These are phyloP conservation scores for Talaromyces rugulosus DNA, from an alignment of 2,329 filamentous ascomycete genomes.

Conservation along the genomic window DNA sequence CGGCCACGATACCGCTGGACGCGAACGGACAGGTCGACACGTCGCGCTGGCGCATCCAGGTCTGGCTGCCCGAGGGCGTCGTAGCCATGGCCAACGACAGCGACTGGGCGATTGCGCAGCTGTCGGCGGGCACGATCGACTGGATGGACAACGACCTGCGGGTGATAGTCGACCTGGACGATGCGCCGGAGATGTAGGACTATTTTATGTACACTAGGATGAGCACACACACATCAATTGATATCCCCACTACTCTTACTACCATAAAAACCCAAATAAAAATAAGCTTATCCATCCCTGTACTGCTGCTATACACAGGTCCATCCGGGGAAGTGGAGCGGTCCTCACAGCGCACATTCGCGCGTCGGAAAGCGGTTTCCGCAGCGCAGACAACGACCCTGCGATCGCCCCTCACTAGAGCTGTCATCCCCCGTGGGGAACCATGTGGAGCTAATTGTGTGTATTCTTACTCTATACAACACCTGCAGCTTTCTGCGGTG, in stretches of 20 bases:
- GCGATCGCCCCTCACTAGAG: not conserved
- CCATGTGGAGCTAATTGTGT: not conserved
- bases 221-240: not conserved
- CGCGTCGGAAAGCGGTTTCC: conserved; percentile 11
- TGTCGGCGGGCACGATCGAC: conserved; percentile 39
- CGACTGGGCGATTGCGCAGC: conserved; percentile 43
- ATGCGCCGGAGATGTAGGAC: not conserved
- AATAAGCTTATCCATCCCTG: not conserved
- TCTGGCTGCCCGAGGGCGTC: conserved; percentile 41
- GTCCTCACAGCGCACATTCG: not conserved
- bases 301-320: not conserved
- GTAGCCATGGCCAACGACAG: conserved; percentile 33
- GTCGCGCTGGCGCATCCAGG: conserved; percentile 32
- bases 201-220: not conserved
- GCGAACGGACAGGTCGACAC: conserved; percentile 15
- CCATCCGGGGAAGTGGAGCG: conserved; percentile 3
- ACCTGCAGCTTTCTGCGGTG: too few species aligned
- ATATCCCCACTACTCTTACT: not conserved
- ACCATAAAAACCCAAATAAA: not conserved
- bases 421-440: not conserved
- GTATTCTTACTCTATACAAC: too few species aligned
- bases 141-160: conserved; percentile 46
- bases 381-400: not conserved
- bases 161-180: conserved; percentile 37
- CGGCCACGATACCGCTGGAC: conserved; percentile 15